A percentile compares a stretch with the other conserved stretches of the same genome.
Conservation (phyloP, 306 rosid species). For the Dryas drummondii region DNA sequence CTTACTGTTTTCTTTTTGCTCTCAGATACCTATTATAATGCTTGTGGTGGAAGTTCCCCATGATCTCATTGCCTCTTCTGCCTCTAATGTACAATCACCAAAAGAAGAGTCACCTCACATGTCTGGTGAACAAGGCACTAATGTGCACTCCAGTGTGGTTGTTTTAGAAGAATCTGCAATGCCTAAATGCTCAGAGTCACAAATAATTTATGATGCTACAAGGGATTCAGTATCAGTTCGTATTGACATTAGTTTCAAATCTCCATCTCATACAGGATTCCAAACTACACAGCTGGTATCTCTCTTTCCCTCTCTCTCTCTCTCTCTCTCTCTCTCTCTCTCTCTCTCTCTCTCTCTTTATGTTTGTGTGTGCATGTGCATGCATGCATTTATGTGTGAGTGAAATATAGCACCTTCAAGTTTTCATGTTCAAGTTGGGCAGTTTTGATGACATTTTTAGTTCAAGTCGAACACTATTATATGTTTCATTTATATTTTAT, state of each 20-base stretch:
- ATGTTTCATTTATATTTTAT: not conserved
- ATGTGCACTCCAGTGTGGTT: constrained; percentile 42
- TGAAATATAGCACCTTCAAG: not conserved
- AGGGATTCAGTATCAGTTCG: constrained; percentile 74
- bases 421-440: not conserved
- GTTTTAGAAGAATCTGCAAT: constrained; percentile 55
- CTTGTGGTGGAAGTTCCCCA: constrained; percentile 94
- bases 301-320: constrained; percentile 9
- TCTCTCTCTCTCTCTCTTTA: not conserved
- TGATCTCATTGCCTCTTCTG: constrained; percentile 56
- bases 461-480: not conserved
- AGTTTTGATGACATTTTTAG: constrained; percentile 3
- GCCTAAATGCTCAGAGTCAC: constrained; percentile 54
- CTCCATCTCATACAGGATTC: constrained; percentile 91
- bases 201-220: constrained; percentile 40
- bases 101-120: constrained; percentile 54
- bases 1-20: constrained; percentile 31
- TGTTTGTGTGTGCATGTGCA: not conserved
- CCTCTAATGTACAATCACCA: constrained; percentile 70
- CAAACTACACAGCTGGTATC: constrained; percentile 90
- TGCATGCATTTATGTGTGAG: not conserved
- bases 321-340: constrained; percentile 1
- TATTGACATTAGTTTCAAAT: constrained; percentile 85
- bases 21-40: constrained; percentile 91
- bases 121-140: constrained; percentile 46